These are phyloP conservation scores for Linum usitatissimum DNA, from an alignment of 345 rosid species.

Conservation along the genomic window DNA sequence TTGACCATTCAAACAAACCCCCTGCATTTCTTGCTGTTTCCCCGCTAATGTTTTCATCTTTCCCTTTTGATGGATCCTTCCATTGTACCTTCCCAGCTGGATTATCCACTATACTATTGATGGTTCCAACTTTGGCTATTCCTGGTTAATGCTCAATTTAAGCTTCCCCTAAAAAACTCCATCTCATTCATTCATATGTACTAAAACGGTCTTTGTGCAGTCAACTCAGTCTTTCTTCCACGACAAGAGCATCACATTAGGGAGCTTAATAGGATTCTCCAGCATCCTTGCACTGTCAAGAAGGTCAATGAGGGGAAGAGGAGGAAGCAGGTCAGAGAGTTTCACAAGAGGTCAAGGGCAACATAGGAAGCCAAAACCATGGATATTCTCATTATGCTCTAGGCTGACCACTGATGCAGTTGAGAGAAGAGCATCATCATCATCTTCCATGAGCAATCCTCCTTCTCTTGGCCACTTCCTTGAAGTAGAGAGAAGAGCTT, in stretches of 20 bases:
- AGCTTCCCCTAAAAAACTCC: too few species aligned
- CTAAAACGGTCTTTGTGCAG: constrained; percentile 24
- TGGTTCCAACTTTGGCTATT: too few species aligned
- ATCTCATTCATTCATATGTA: not conserved
- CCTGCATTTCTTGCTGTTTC: too few species aligned
- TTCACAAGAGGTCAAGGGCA: constrained; percentile 13
- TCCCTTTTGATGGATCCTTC: too few species aligned
- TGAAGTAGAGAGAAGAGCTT: constrained; percentile 52
- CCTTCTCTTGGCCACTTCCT: constrained; percentile 71
- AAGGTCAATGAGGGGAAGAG: constrained; percentile 45
- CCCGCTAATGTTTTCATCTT: too few species aligned
- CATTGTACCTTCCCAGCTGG: too few species aligned
- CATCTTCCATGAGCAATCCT: not conserved
- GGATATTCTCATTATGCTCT: constrained; percentile 73
- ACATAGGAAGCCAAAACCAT: constrained; percentile 26
- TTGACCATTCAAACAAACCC: too few species aligned
- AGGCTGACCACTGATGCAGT: constrained; percentile 60
- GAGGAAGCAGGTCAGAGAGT: constrained; percentile 20
- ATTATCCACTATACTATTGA: too few species aligned
- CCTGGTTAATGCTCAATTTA: too few species aligned
- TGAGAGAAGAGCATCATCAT: constrained; percentile 10
- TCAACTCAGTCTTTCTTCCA: constrained; percentile 70
- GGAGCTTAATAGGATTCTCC: constrained; percentile 66
- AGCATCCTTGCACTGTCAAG: constrained; percentile 49
- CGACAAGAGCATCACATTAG: constrained; percentile 63